Evolutionary conservation across 116 monocot species (phyloP), one percentile per base, ranked within the genome.

Genomic region (Papilionanthe hybrid): DNA sequence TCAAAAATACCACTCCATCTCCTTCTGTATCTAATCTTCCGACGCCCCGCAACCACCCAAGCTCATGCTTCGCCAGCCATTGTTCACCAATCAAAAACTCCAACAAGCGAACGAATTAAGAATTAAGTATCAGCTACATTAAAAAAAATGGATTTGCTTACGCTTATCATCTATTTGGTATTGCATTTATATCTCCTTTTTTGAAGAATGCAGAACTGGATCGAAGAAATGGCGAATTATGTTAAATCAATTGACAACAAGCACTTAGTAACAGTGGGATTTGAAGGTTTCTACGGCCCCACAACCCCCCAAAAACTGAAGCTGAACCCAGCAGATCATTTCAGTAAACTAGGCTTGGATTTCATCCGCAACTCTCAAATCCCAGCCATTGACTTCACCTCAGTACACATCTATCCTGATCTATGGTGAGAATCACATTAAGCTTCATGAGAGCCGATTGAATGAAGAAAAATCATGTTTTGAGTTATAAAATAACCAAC

Each of bases 231-330:
- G 91, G 81, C 87, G 18, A 75, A 23, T 41, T 94, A 88, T 10
- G 75, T 93, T 28, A 98, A 98, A 81, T 86, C 93, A 56, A 79
- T 98, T 6, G 94, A 98, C 78, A 82, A 85, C 50, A 98, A 93
- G 71, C 98, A 98, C 81, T 86, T 93, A 3, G 43, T 98, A 56
- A 94, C 98, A 23, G 75, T 94, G 6, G 98, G 94, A 55, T 81
- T 91, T 0, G 97, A 98, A 75, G 97, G 97, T 2, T 98, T 97
- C 55, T 97, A 97, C 15, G 94, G 92, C 12, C 84, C 90, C n/a
- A 78, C 80, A 50, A 90, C 90, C 56, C 80, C 94, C 78, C 72
- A 5, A 84, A 97, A 94, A 78, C 32, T 82, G 60, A 72, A 42
- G 28, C 48, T 91, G 48, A 97, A 97, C 80, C 97, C 94, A 12